phyloP scores from a whole-genome alignment of 2,329 filamentous ascomycete genomes.

The Fusarium verrucosum region DNA sequence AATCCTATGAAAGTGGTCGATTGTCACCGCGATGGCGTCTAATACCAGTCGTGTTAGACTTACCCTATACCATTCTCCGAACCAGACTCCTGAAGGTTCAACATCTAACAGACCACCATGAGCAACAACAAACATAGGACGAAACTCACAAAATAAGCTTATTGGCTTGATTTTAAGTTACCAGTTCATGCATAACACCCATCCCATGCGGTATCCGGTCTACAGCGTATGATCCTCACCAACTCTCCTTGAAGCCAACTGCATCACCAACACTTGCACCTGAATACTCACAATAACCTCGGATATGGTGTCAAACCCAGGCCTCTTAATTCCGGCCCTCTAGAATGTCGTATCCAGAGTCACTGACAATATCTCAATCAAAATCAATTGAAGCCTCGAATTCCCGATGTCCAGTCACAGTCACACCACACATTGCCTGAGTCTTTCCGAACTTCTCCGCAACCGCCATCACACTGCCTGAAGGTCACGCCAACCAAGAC shows the following conservation, averaged over 20 bases:
- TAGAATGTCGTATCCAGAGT: background rate
- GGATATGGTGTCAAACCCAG: background rate
- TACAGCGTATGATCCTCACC: background rate
- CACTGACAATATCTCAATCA: background rate
- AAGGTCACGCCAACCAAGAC: background rate
- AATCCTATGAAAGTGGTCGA: background rate
- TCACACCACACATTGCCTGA: conserved; percentile 36
- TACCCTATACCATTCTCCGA: conserved; percentile 35
- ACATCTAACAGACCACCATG: background rate
- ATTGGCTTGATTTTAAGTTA: background rate
- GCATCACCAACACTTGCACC: background rate
- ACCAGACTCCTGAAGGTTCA: background rate
- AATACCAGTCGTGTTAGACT: background rate
- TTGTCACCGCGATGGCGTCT: background rate
- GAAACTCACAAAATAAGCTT: background rate
- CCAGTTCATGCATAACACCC: fast-evolving
- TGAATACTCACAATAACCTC: background rate
- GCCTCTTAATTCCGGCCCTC: background rate
- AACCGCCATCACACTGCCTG: background rate
- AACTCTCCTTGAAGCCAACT: background rate
- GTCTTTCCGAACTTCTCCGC: conserved; percentile 27
- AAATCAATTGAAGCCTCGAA: conserved; percentile 17
- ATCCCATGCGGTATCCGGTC: background rate
- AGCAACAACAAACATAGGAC: background rate
- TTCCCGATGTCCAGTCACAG: conserved; percentile 21